Percentiles rank a stretch among this genome's conserved stretches.
phyloP scores from a whole-genome alignment of 495 filamentous ascomycete species.

The Xylaria curta region DNA sequence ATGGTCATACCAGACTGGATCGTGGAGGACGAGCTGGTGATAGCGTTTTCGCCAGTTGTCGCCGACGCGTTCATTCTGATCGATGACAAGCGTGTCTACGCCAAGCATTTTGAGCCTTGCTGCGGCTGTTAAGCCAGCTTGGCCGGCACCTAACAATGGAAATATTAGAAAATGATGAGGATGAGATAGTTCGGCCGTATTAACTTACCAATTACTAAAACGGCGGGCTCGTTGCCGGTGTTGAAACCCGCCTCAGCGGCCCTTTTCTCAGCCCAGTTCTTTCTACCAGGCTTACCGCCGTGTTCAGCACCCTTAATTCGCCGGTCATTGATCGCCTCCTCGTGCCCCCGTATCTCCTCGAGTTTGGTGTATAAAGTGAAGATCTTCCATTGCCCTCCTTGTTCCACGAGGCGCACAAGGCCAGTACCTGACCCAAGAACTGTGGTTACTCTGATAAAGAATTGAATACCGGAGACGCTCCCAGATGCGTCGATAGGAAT shows the following conservation, averaged over 20 bases:
- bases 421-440: slow-evolving; percentile 60
- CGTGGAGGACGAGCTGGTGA: slow-evolving; percentile 62
- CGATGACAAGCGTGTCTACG: slow-evolving; percentile 63
- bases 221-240: slow-evolving; percentile 58
- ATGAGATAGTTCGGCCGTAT: neutral
- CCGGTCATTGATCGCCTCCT: slow-evolving; percentile 58
- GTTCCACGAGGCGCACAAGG: slow-evolving; percentile 54
- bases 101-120: slow-evolving; percentile 69
- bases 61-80: slow-evolving; percentile 65
- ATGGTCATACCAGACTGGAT: slow-evolving; percentile 71
- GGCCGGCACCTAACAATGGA: slow-evolving; percentile 36
- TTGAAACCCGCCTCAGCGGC: slow-evolving; percentile 36
- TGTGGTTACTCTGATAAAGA: slow-evolving; percentile 61
- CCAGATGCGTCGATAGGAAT: slow-evolving; percentile 51
- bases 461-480: slow-evolving; percentile 52
- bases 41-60: slow-evolving; percentile 72
- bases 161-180: neutral
- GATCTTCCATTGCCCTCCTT: slow-evolving; percentile 59
- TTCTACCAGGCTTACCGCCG: slow-evolving; percentile 56
- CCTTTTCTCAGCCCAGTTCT: slow-evolving; percentile 60
- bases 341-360: slow-evolving; percentile 55
- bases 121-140: slow-evolving; percentile 60
- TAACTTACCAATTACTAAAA: slow-evolving; percentile 55
- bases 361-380: slow-evolving; percentile 66
- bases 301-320: slow-evolving; percentile 38